Conservation (phyloP, 1,284 basidiomycete species). For the Cutaneotrichosporon spelunceum region DNA sequence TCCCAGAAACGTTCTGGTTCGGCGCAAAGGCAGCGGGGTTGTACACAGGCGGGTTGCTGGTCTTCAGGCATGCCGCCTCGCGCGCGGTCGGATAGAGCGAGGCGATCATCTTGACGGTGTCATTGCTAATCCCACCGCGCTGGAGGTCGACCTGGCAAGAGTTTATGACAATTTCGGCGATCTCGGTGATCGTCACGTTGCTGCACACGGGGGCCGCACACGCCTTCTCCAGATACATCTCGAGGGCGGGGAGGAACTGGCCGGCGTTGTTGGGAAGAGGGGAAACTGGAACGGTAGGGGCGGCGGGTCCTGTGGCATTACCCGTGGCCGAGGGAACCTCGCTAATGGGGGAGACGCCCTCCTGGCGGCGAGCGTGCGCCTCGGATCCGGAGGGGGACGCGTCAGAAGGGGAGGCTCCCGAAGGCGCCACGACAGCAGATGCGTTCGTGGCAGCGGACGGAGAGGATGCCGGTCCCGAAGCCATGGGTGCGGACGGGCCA, state of each 20-base stretch:
- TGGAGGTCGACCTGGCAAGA: slow-evolving; percentile 41
- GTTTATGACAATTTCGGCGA: slow-evolving; percentile 29
- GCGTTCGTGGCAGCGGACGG: no score
- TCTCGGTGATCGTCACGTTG: slow-evolving; percentile 35
- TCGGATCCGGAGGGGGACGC: not conserved
- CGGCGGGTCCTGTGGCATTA: not conserved
- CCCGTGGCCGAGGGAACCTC: not conserved
- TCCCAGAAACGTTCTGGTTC: not conserved
- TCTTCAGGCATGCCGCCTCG: slow-evolving; percentile 47
- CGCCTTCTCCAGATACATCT: slow-evolving; percentile 36
- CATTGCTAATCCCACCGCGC: slow-evolving; percentile 30
- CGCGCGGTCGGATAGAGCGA: slow-evolving; percentile 42
- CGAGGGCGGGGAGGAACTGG: slow-evolving; percentile 36
- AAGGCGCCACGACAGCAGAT: not conserved
- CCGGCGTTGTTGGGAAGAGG: slow-evolving; percentile 32
- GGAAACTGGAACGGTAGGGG: slow-evolving; percentile 3
- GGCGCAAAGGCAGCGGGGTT: slow-evolving; percentile 27
- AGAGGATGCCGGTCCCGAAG: not conserved
- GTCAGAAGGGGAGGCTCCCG: not conserved
- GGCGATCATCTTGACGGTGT: slow-evolving; percentile 31
- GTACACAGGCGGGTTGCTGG: slow-evolving; percentile 9
- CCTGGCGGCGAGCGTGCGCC: not conserved
- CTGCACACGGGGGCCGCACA: slow-evolving; percentile 44
- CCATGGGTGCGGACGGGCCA: not conserved
- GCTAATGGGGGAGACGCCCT: not conserved